Conservation (phyloP, 2,329 filamentous ascomycete genomes). For the Ilyonectria mors-panacis region DNA sequence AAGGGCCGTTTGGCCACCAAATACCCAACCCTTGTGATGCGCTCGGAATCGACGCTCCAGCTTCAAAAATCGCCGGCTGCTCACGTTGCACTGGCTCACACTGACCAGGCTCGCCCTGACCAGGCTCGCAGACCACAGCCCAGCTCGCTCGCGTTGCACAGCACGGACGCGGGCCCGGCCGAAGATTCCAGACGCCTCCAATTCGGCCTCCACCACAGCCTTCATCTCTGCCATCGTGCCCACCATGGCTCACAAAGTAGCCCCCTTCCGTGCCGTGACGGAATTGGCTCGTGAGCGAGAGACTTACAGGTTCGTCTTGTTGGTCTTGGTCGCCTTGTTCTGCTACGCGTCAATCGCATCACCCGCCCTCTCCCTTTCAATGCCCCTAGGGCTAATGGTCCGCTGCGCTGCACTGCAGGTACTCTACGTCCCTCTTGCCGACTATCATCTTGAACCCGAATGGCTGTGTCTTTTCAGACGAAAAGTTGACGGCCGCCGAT, state of each 20-base stretch:
- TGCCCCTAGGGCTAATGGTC: not conserved
- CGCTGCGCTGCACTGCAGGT: not conserved
- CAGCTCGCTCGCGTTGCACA: not conserved
- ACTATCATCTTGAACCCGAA: not conserved
- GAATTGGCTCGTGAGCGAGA: conserved; percentile 24
- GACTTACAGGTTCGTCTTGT: conserved; percentile 22
- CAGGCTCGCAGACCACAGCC: not conserved
- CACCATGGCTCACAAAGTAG: not conserved
- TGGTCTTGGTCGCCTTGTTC: not conserved
- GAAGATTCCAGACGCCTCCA: not conserved
- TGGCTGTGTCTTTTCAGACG: not conserved
- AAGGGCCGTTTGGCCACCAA: not conserved
- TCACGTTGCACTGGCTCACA: not conserved
- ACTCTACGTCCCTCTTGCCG: conserved; percentile 6
- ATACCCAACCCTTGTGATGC: not conserved
- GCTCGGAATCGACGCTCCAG: not conserved
- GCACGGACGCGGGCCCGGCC: not conserved
- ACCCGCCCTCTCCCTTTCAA: not conserved
- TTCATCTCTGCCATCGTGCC: not conserved
- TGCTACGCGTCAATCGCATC: not conserved
- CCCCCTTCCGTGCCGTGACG: conserved; percentile 10
- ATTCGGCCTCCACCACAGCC: not conserved
- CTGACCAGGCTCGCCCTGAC: too few species aligned
- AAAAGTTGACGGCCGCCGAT: conserved; percentile 44
- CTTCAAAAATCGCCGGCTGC: not conserved